Conservation (phyloP, 805 yeast species). For the Sugiyamaella smithiae region DNA sequence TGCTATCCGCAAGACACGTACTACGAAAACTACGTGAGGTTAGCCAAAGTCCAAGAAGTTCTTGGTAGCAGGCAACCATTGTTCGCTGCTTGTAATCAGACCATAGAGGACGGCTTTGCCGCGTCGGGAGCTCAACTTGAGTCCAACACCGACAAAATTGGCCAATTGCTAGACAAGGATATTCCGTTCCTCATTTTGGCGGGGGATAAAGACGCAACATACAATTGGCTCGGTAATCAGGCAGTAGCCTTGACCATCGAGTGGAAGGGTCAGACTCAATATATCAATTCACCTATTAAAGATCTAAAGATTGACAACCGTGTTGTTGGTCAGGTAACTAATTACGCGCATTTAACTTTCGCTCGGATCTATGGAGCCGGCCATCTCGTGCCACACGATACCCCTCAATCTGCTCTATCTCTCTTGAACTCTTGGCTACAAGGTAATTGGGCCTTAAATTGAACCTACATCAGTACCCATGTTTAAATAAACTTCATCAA, state of each 20-base stretch:
- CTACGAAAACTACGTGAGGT: slow-evolving; percentile 73
- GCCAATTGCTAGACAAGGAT: slow-evolving; percentile 62
- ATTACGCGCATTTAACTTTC: slow-evolving; percentile 68
- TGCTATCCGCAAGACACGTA: slow-evolving; percentile 75
- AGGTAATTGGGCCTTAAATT: slow-evolving; percentile 30
- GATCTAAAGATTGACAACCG: slow-evolving; percentile 49
- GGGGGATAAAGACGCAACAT: slow-evolving; percentile 91
- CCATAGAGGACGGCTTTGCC: slow-evolving; percentile 72
- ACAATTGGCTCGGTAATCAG: slow-evolving; percentile 91
- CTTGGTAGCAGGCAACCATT: slow-evolving; percentile 82
- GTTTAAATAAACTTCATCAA: too few species aligned
- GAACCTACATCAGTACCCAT: background rate
- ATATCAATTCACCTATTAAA: slow-evolving; percentile 38
- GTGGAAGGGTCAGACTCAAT: slow-evolving; percentile 57
- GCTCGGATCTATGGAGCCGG: slow-evolving; percentile 81
- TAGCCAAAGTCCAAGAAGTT: slow-evolving; percentile 66
- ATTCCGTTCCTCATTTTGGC: slow-evolving; percentile 85
- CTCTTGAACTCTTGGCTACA: slow-evolving; percentile 81
- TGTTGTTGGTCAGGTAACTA: slow-evolving; percentile 64
- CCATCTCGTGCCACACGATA: slow-evolving; percentile 86
- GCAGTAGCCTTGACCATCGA: slow-evolving; percentile 74
- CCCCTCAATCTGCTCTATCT: slow-evolving; percentile 68
- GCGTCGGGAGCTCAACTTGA: slow-evolving; percentile 86
- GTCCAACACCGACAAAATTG: slow-evolving; percentile 71
- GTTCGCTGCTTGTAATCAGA: slow-evolving; percentile 53